A percentile compares a stretch with the other conserved stretches of the same genome.
Conservation (phyloP, 345 rosid species). For the Rhodamnia argentea region DNA sequence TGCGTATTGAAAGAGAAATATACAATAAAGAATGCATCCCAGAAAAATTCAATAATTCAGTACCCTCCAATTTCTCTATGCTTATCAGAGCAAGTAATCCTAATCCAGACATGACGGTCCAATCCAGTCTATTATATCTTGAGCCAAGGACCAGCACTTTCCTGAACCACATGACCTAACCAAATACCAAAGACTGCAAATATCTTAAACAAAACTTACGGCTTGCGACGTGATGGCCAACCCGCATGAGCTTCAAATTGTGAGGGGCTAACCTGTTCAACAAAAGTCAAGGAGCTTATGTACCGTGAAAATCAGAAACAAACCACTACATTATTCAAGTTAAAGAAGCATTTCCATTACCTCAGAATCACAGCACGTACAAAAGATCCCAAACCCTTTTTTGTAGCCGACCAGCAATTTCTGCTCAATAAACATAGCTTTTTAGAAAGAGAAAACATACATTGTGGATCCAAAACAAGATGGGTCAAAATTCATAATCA, state of each 20-base stretch:
- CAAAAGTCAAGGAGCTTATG: constrained; percentile 7
- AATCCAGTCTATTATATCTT: not conserved
- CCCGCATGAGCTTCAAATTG: constrained; percentile 98
- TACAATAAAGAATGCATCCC: not conserved
- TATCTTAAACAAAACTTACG: constrained; percentile 45
- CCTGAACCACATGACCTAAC: not conserved
- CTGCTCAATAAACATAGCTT: constrained; percentile 27
- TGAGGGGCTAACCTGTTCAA: constrained; percentile 77
- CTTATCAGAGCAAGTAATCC: not conserved
- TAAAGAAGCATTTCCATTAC: constrained; percentile 16
- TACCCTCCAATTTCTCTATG: not conserved
- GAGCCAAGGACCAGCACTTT: not conserved
- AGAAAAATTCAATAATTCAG: not conserved
- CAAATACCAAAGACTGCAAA: not conserved
- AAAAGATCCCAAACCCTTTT: constrained; percentile 69
- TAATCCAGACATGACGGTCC: not conserved
- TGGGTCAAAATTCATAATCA: not conserved
- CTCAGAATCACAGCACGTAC: constrained; percentile 76
- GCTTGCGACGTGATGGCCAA: constrained; percentile 78
- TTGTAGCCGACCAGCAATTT: constrained; percentile 79
- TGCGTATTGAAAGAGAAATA: not conserved
- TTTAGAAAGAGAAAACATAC: not conserved
- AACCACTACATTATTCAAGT: not conserved
- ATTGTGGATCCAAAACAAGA: not conserved
- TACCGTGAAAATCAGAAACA: not conserved